These are phyloP conservation scores for Erodium chrysanthum DNA, from an alignment of 441 rosid species.

Conservation along the genomic window DNA sequence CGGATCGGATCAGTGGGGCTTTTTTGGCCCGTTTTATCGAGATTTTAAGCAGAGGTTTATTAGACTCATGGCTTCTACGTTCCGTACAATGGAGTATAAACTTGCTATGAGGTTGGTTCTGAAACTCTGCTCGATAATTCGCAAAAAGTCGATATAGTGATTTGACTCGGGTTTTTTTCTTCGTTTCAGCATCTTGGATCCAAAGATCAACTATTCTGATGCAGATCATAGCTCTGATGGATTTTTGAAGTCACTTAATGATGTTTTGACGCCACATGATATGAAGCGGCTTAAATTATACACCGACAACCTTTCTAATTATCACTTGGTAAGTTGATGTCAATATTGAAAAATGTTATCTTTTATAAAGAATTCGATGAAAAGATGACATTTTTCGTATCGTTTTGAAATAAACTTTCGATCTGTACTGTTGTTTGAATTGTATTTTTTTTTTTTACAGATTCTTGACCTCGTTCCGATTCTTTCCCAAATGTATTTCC, in stretches of 20 bases:
- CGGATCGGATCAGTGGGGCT: slow-evolving; percentile 68
- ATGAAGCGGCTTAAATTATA: slow-evolving; percentile 68
- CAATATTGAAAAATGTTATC: no score
- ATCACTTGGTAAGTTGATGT: no score
- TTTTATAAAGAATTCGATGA: no score
- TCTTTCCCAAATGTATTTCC: slow-evolving; percentile 67
- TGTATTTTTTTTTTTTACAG: slow-evolving; percentile 27
- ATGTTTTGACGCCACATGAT: slow-evolving; percentile 51
- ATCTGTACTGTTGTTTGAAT: not conserved
- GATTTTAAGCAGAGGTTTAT: slow-evolving; percentile 70
- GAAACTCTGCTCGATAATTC: slow-evolving; percentile 13
- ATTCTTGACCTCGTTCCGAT: slow-evolving; percentile 50
- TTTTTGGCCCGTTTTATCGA: slow-evolving; percentile 81
- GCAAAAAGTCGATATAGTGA: no score
- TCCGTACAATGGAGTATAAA: slow-evolving; percentile 71
- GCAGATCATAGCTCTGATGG: slow-evolving; percentile 31
- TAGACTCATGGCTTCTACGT: slow-evolving; percentile 45
- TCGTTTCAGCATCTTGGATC: slow-evolving; percentile 68
- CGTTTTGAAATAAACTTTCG: no score
- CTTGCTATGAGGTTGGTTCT: slow-evolving; percentile 82
- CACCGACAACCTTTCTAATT: slow-evolving; percentile 65
- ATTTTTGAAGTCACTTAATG: slow-evolving; percentile 41
- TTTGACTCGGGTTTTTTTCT: not conserved
- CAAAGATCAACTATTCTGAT: slow-evolving; percentile 60
- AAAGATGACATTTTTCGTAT: no score